These are phyloP conservation scores for Trichosporon sp. DNA, from an alignment of 1,284 basidiomycete species.

Conservation along the genomic window DNA sequence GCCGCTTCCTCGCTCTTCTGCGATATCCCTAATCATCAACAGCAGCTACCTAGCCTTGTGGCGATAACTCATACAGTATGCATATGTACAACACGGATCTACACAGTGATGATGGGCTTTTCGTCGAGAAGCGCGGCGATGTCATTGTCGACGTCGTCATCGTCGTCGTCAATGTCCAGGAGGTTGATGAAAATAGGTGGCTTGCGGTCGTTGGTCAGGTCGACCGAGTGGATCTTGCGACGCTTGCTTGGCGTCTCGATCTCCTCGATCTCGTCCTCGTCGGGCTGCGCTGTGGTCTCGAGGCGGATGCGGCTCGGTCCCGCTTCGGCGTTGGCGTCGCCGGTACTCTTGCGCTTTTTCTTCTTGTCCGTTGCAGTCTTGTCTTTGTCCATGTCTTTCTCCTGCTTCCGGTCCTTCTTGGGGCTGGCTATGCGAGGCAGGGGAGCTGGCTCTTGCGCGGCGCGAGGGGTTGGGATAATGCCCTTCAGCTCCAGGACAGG, in stretches of 20 bases:
- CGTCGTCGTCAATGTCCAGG: background rate
- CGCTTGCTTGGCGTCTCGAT: background rate
- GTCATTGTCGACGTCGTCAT: too few relatives aligned
- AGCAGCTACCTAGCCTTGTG: too few relatives aligned
- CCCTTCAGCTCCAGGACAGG: background rate
- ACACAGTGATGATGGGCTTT: background rate
- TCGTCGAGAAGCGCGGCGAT: too few relatives aligned
- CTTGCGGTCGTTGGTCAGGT: background rate
- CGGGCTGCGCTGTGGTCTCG: background rate
- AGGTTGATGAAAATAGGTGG: slow-evolving; percentile 2
- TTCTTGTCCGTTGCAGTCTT: too few relatives aligned
- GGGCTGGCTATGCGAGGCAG: background rate
- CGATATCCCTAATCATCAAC: background rate
- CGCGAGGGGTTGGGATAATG: background rate
- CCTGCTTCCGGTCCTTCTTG: background rate
- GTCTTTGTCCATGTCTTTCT: too few relatives aligned
- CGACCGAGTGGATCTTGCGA: slow-evolving; percentile 3
- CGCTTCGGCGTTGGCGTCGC: background rate
- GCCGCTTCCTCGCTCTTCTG: background rate
- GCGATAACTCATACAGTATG: too few relatives aligned
- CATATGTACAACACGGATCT: background rate
- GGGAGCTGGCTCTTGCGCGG: background rate
- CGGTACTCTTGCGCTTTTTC: background rate
- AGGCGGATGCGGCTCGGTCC: background rate
- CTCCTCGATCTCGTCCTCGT: slow-evolving; percentile 3